Percentiles rank a stretch among this genome's conserved stretches.
These are phyloP conservation scores for Tilletia setariae DNA, from an alignment of 1,284 basidiomycete genomes.

Conservation along the genomic window DNA sequence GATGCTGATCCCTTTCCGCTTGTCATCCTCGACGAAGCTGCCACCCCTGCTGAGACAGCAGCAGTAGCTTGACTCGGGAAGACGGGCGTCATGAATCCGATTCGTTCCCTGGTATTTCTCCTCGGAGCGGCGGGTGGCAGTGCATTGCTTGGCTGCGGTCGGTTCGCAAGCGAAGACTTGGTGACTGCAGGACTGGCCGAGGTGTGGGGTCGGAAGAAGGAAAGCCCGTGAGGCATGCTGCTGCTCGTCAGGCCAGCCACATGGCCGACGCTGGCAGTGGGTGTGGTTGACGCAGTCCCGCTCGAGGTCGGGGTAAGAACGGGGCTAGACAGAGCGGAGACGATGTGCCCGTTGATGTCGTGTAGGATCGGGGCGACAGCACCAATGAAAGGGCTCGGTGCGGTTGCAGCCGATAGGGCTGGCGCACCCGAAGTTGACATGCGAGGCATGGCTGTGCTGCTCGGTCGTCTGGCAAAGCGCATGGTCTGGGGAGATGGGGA, in stretches of 20 bases:
- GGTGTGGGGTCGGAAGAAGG: slow-evolving; percentile 3
- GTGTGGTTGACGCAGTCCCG: slow-evolving; percentile 9
- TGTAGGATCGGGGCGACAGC: no score
- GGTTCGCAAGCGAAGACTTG: no score
- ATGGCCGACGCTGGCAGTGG: slow-evolving; percentile 1
- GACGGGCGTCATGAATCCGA: slow-evolving; percentile 6
- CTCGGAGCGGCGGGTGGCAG: not conserved
- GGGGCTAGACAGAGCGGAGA: slow-evolving; percentile 2
- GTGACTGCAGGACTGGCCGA: slow-evolving; percentile 9
- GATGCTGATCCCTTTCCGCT: no score
- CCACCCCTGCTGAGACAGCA: not conserved
- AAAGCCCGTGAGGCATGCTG: slow-evolving; percentile 8
- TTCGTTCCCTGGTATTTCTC: not conserved
- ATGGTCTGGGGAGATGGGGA: not conserved
- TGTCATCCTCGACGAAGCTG: not conserved
- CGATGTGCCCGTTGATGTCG: no score
- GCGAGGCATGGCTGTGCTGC: slow-evolving; percentile 13
- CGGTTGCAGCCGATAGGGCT: no score
- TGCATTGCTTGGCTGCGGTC: not conserved
- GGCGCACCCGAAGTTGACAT: not conserved
- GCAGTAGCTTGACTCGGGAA: not conserved
- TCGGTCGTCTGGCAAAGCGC: slow-evolving; percentile 6
- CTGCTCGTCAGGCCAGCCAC: slow-evolving; percentile 11
- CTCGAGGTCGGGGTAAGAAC: slow-evolving; percentile 8
- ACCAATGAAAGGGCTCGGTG: no score